Percentiles rank a stretch among this genome's conserved stretches.
Conservation (phyloP, 2,329 filamentous ascomycete genomes). For the Colletotrichum sp. region DNA sequence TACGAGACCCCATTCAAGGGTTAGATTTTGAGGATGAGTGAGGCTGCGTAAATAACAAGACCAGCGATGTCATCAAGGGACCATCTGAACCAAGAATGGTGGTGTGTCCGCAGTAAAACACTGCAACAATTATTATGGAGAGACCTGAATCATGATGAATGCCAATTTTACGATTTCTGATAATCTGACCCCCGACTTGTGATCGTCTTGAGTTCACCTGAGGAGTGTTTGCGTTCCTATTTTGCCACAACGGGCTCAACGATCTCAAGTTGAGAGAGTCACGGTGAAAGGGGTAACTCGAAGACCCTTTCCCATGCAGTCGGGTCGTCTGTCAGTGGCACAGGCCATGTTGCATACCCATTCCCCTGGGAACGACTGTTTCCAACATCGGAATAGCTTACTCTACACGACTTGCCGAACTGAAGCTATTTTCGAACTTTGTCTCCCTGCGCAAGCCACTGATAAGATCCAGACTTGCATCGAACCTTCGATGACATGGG, state of each 20-base stretch:
- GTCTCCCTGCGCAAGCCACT: background rate
- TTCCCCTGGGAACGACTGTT: background rate
- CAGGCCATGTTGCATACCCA: background rate
- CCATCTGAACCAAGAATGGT: background rate
- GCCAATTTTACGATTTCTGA: background rate
- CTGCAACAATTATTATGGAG: background rate
- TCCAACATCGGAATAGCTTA: background rate
- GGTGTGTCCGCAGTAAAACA: background rate
- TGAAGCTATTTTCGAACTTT: background rate
- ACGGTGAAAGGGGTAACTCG: background rate
- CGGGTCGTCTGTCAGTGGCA: background rate
- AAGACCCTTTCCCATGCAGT: background rate
- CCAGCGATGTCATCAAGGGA: background rate
- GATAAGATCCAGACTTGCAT: background rate
- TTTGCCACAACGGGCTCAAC: background rate
- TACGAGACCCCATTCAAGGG: constrained; percentile 20
- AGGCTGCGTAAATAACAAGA: background rate
- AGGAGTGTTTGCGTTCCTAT: background rate
- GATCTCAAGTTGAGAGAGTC: background rate
- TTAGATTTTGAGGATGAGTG: background rate
- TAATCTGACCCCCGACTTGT: background rate
- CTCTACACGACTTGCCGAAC: background rate
- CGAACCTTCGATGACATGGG: background rate
- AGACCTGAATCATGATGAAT: background rate
- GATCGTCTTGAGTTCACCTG: background rate